These are phyloP conservation scores for Fomitopsis schrenkii DNA, from an alignment of 1,284 basidiomycete species.

Conservation along the genomic window DNA sequence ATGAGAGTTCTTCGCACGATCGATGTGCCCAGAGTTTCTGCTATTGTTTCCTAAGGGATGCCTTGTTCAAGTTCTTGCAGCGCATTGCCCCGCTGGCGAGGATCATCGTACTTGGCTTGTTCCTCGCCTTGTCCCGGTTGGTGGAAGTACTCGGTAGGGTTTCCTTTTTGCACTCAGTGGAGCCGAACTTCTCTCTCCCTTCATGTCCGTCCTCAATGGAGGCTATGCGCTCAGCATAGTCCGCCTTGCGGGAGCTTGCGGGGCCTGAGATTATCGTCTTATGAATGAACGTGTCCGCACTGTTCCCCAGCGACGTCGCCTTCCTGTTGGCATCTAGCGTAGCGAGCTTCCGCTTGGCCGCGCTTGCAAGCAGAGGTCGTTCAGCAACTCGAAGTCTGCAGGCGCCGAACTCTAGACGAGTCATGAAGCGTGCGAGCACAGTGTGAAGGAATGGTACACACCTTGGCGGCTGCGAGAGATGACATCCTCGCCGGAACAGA, in stretches of 20 bases:
- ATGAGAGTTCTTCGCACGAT: constrained; percentile 56
- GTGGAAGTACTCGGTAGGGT: constrained; percentile 78
- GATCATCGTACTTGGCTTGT: constrained; percentile 95
- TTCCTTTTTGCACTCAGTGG: constrained; percentile 84
- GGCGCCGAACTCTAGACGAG: constrained; percentile 86
- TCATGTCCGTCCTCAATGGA: constrained; percentile 92
- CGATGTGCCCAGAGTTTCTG: constrained; percentile 66
- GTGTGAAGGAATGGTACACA: too few species aligned
- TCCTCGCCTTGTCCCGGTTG: constrained; percentile 85
- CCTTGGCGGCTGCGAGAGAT: too few species aligned
- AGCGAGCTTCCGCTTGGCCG: constrained; percentile 86
- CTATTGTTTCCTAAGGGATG: constrained; percentile 84
- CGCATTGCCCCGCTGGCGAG: constrained; percentile 70
- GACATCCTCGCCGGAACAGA: constrained; percentile 39
- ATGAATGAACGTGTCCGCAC: constrained; percentile 71
- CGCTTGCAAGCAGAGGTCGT: constrained; percentile 84
- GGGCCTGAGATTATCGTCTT: constrained; percentile 91
- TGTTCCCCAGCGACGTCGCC: constrained; percentile 38
- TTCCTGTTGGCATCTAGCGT: constrained; percentile 70
- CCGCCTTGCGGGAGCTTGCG: constrained; percentile 92
- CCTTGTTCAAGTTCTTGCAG: constrained; percentile 75
- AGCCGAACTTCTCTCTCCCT: constrained; percentile 94
- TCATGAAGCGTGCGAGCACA: constrained; percentile 6
- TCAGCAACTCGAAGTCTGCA: constrained; percentile 92
- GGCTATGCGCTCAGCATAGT: constrained; percentile 93